Evolutionary conservation across 1,139 yeast species (phyloP).

Genomic region (Meyerozyma guilliermondii): DNA sequence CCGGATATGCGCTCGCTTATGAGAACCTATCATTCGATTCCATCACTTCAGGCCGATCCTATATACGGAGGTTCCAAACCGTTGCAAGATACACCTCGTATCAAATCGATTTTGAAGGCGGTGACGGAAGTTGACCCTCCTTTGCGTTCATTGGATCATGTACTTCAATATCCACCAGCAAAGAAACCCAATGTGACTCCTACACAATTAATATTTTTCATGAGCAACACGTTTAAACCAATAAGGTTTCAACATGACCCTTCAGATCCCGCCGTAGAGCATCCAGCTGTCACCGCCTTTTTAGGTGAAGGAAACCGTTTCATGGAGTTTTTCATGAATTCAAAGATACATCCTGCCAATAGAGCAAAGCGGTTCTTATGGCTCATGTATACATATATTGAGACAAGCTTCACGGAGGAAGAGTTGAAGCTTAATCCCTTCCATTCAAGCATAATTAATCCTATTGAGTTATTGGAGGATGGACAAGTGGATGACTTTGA

Average conservation of each 20-base stretch:
- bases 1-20: constrained; percentile 96
- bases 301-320: constrained; percentile 29
- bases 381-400: constrained; percentile 76
- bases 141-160: constrained; percentile 46
- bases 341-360: constrained; percentile 48
- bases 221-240: constrained; percentile 59
- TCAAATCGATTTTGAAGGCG: constrained; percentile 85
- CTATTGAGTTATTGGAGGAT: constrained; percentile 34
- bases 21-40: constrained; percentile 90
- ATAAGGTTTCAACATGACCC: constrained; percentile 30
- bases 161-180: constrained; percentile 29
- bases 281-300: constrained; percentile 1
- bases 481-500: constrained; percentile 46
- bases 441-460: constrained; percentile 35
- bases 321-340: constrained; percentile 62
- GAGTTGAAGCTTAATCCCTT: constrained; percentile 63
- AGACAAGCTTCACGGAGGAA: constrained; percentile 56
- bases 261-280: constrained; percentile 16
- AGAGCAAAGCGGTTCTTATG: constrained; percentile 76
- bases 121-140: constrained; percentile 51
- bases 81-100: constrained; percentile 89
- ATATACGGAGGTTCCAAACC: constrained; percentile 55
- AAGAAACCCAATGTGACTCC: constrained; percentile 50
- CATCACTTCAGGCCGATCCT: constrained; percentile 74
- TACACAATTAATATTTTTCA: constrained; percentile 67